Evolutionary conservation across 352 stramenopile species (phyloP), one percentile per base, ranked within the genome.

Genomic region (Globisporangium paddicum): DNA sequence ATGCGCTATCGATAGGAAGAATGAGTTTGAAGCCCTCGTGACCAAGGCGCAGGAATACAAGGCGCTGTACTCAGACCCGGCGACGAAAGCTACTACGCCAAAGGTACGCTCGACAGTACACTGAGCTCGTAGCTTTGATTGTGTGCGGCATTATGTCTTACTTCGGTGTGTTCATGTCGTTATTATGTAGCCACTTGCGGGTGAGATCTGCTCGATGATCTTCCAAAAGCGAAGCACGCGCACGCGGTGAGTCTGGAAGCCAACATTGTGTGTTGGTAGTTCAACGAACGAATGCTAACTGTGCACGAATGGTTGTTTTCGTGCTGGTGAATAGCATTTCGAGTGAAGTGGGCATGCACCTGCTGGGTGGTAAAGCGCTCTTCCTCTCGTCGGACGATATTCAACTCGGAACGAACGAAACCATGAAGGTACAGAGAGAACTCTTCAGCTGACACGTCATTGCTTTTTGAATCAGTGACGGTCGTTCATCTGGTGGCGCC

Each of bases 321-420:
- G 3, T 28, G 16, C 1, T 19, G n/a, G n/a, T 44, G 19, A 16
- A 16, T 21, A 79, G 71, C 23, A 95, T 98, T 34, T 96, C 85
- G 51, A 97, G 87, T 13, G 95, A 99, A 79, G 98, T 97, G 21
- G 97, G 96, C 25, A 98, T 99, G 91, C 82, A 90, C 50, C 59
- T 98, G 54, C 80, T 99, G 13, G 97, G 97, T 48, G 97, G 96
- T 28, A 96, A 98, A 55, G 91, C 92, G 26, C 83, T 99, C 5
- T 99, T 99, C 73, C 86, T 99, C 10, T 97, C 93, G 9, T 96
- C 93, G 7, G 93, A 96, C 25, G 97, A 99, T 74, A 98, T 99
- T 68, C 97, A 99, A 73, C 73, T 99, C 23, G 97, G 97, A 55
- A 95, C 98, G 59, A 99, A 99, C 67, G 97, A 99, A 80, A 93